These are phyloP conservation scores for Ogataea pignaliae DNA, from an alignment of 805 yeast species.

Conservation along the genomic window DNA sequence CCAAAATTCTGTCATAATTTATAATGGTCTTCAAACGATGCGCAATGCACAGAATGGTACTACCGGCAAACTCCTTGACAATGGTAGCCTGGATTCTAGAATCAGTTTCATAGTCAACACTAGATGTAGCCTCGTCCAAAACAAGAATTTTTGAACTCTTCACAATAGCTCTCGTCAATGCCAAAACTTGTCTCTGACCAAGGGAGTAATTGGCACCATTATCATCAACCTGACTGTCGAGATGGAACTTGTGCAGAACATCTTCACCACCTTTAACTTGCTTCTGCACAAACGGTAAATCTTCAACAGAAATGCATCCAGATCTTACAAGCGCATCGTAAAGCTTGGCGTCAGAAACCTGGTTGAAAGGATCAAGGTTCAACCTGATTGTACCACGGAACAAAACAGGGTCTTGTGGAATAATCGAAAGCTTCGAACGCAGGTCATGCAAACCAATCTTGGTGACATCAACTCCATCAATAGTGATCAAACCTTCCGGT, in stretches of 20 bases:
- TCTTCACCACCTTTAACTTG: slow-evolving; percentile 23
- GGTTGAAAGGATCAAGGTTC: slow-evolving; percentile 60
- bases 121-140: slow-evolving; percentile 69
- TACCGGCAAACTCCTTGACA: slow-evolving; percentile 46
- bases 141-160: slow-evolving; percentile 54
- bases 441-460: slow-evolving; percentile 48
- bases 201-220: slow-evolving; percentile 65
- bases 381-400: slow-evolving; percentile 54
- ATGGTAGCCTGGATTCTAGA: slow-evolving; percentile 55
- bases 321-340: slow-evolving; percentile 56
- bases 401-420: slow-evolving; percentile 70
- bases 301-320: slow-evolving; percentile 43
- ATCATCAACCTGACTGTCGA: slow-evolving; percentile 52
- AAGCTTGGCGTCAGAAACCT: slow-evolving; percentile 42
- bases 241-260: slow-evolving; percentile 49
- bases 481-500: slow-evolving; percentile 45
- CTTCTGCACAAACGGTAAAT: slow-evolving; percentile 26
- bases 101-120: slow-evolving; percentile 68
- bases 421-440: slow-evolving; percentile 57
- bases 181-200: slow-evolving; percentile 64
- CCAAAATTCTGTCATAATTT: slow-evolving; percentile 51
- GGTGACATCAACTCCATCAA: slow-evolving; percentile 57
- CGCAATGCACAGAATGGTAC: slow-evolving; percentile 67
- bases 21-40: slow-evolving; percentile 60
- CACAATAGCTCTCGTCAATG: slow-evolving; percentile 63